Evolutionary conservation across 805 yeast species (phyloP), one percentile per base, ranked within the genome.

Genomic region (Zygoascus bituminiphila): DNA sequence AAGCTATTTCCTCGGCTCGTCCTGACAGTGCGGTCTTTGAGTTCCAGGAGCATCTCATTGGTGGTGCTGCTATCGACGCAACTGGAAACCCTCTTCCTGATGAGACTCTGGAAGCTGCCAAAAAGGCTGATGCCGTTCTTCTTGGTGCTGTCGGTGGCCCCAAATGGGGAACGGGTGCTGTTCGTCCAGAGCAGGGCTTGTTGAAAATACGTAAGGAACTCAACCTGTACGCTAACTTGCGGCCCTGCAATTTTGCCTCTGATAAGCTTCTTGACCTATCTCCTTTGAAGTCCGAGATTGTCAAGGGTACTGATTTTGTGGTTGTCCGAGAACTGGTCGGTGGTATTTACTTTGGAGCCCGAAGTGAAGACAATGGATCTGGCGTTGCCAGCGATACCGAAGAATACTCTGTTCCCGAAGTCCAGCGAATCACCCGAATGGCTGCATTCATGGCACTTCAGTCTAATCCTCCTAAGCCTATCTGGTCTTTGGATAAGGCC

Each of bases 111-210:
- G 84, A 71, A 42, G 88, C 95, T 8, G 77, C 97, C 33, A 88
- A 87, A 68, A 70, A 71, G 41, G 83, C 98, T 1, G 94, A 91
- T 64, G 98, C 98, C 22, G 95, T 93, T n/a, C 72, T 93, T 56
- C 75, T 93, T 49, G 98, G 98, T 57, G 96, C 98, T 7, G 98
- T 93, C 29, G 98, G 98, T 54, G 98, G 98, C 29, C 98, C 98
- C 53, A 93, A 93, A 71, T 93, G 98, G 98, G 98, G 98, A 33
- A 86, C 97, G 23, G 97, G 97, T 45, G 63, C 76, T 10, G 98
- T 91, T 42, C 82, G 98, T 72, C 98, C 98, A 46, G 98, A 93
- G 68, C 98, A 88, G 70, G 98, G 98, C 51, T 76, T 93, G 57
- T 76, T 93, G 56, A 78, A 89, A 72, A 91, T 93, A 67, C 81